A percentile compares a stretch with the other conserved stretches of the same genome.
These are phyloP conservation scores for Aspergillus pseudotamarii DNA, from an alignment of 2,329 filamentous ascomycete species.

Conservation along the genomic window DNA sequence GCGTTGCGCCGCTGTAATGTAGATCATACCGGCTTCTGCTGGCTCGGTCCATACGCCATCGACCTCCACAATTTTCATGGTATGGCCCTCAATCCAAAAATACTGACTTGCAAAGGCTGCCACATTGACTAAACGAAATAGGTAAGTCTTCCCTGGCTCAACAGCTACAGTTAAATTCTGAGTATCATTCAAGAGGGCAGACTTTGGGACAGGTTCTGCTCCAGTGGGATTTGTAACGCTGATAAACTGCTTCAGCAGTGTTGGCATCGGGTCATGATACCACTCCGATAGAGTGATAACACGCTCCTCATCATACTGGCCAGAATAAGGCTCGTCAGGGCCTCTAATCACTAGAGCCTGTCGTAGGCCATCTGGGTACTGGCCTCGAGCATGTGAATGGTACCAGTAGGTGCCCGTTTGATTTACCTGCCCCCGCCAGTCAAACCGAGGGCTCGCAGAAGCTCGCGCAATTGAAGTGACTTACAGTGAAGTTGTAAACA, in stretches of 20 bases:
- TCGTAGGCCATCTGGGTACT: constrained; percentile 70
- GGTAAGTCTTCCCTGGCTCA: constrained; percentile 69
- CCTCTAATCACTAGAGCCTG: constrained; percentile 70
- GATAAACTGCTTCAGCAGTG: neutral
- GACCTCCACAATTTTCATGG: constrained; percentile 70
- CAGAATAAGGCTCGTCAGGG: constrained; percentile 43
- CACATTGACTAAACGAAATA: constrained; percentile 75
- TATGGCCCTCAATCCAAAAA: constrained; percentile 55
- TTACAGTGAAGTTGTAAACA: constrained; percentile 65
- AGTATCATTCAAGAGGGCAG: constrained; percentile 69
- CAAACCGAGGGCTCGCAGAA: neutral
- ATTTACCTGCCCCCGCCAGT: constrained; percentile 42
- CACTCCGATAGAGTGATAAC: constrained; percentile 4
- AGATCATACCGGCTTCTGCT: constrained; percentile 63
- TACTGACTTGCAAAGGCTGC: constrained; percentile 66
- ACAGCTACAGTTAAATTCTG: constrained; percentile 61
- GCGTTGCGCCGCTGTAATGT: constrained; percentile 69
- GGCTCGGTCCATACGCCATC: constrained; percentile 71
- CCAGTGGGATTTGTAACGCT: constrained; percentile 56
- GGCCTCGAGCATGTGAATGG: constrained; percentile 66
- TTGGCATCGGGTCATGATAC: constrained; percentile 9
- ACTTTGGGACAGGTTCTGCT: constrained; percentile 68
- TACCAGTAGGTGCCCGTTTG: constrained; percentile 65
- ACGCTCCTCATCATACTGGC: constrained; percentile 4
- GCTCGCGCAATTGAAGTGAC: neutral